A percentile compares a stretch with the other conserved stretches of the same genome.
phyloP scores from a whole-genome alignment of 2,329 filamentous ascomycete genomes.

The Cladosporium sp. region DNA sequence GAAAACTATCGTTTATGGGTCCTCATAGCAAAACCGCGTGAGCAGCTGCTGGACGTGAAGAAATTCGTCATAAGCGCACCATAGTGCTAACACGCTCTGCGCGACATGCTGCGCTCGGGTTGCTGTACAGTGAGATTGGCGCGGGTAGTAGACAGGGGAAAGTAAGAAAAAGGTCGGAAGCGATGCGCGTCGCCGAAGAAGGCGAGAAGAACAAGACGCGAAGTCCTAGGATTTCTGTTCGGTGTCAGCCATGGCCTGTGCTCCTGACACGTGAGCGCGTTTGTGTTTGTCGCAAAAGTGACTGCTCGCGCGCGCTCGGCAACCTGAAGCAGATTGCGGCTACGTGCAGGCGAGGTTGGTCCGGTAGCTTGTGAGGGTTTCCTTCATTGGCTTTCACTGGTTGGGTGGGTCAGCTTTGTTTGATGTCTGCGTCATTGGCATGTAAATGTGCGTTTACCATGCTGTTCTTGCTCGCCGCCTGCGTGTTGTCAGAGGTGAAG shows the following conservation, averaged over 20 bases:
- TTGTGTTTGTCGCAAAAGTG: background rate
- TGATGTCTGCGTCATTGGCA: background rate
- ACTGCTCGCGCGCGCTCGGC: background rate
- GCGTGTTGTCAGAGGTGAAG: background rate
- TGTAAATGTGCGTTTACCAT: background rate
- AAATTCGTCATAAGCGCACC: constrained; percentile 7
- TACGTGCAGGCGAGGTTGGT: constrained; percentile 11
- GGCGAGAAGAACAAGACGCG: constrained; percentile 4
- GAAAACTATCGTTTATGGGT: constrained; percentile 13
- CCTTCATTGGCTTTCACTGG: constrained; percentile 2
- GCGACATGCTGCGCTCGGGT: background rate
- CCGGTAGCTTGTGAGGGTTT: constrained; percentile 12
- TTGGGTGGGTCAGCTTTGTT: background rate
- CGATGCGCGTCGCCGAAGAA: background rate
- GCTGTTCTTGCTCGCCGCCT: constrained; percentile 7
- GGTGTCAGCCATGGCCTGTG: constrained; percentile 8
- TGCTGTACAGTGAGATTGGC: background rate
- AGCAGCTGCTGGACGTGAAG: constrained; percentile 4
- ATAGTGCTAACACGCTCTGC: constrained; percentile 12
- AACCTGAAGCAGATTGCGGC: background rate
- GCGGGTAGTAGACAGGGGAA: background rate
- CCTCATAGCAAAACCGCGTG: background rate
- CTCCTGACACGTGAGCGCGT: constrained; percentile 2
- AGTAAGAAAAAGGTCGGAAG: background rate
- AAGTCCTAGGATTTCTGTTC: constrained; percentile 12